Evolutionary conservation across 2,329 filamentous ascomycete species (phyloP).

Genomic region (Fusarium brevicatenulatum): DNA sequence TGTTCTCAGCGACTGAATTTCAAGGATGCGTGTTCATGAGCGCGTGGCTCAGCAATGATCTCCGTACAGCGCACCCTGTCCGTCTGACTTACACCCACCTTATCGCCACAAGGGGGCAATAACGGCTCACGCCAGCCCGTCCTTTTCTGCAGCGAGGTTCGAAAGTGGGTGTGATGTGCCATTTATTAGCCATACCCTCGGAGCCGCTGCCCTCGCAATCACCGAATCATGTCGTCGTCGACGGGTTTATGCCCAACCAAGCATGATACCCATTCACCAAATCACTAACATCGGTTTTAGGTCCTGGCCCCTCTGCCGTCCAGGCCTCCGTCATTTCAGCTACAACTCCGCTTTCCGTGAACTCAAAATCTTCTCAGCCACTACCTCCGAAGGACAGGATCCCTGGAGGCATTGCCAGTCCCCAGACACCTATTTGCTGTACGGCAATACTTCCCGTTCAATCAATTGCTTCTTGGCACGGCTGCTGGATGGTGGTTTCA

Average conservation of each 20-base stretch:
- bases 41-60: constrained; percentile 37
- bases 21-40: constrained; percentile 33
- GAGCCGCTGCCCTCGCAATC: constrained; percentile 5
- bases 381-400: constrained; percentile 26
- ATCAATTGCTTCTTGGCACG: constrained; percentile 22
- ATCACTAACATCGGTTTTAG: constrained; percentile 15
- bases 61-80: constrained; percentile 30
- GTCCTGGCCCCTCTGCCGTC: constrained; percentile 13
- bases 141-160: constrained; percentile 30
- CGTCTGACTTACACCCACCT: constrained; percentile 36
- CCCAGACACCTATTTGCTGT: constrained; percentile 1
- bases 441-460: constrained; percentile 10
- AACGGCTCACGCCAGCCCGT: constrained; percentile 35
- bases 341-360: constrained; percentile 33
- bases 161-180: constrained; percentile 35
- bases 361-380: constrained; percentile 38
- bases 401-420: constrained; percentile 19
- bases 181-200: constrained; percentile 17
- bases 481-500: constrained; percentile 7
- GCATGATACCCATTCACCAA: constrained; percentile 25
- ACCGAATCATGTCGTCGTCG: constrained; percentile 29
- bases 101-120: constrained; percentile 34
- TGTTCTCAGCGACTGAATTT: constrained; percentile 6
- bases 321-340: constrained; percentile 37
- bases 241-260: constrained; percentile 20